Base-by-base conservation (phyloP, 2,329 filamentous ascomycete genomes). In the Cladosporium oxysporum region DNA sequence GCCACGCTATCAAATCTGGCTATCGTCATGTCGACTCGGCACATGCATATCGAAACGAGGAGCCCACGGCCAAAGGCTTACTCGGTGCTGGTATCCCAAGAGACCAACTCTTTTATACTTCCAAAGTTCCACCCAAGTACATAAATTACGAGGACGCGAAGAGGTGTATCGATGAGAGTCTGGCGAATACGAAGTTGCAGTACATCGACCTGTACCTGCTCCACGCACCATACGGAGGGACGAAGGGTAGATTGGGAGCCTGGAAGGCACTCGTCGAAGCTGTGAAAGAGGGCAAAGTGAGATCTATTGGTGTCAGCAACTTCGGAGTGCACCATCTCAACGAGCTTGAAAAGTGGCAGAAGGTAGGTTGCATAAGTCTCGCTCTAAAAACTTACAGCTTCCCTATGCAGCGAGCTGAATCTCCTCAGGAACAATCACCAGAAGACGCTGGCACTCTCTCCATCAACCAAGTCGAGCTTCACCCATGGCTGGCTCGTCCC, bases 381-480 rank as follows among this genome's bases (percentile, higher is more conserved):
- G 18, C 23, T 12, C 12, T 21, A 10, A 4, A 29, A 5, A 6
- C 23, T 18, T 11, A 10, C n/a, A 29, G 49, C 1, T 29, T 3
- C 18, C n/a, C 23, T 29, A 14, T 29, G 23, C 49, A 8, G 11
- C 2, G 33, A 2, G 31, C 23, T 55, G 26, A 63, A 26, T 62
- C 10, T 18, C 55, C 18, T 16, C 50, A 74, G 71, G 66, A 70
- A 66, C 72, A 72, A 73, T 59, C 71, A 23, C 66, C 74, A 66
- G 89, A 88, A 11, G 88, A 87, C 70, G 86, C 85, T 4, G 91
- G 91, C 28, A 81, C 91, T 49, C 85, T 97, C 73, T 90, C 89
- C 67, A 90, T 97, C 44, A 93, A 92, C 49, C 93, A 97, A 79
- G 92, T 90, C 79, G 93, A 97, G 79, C 81, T 97, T 12, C 93